Percentiles rank a stretch among this genome's conserved stretches.
Conservation (phyloP, 1,284 basidiomycete genomes). For the Inonotus hispidus region DNA sequence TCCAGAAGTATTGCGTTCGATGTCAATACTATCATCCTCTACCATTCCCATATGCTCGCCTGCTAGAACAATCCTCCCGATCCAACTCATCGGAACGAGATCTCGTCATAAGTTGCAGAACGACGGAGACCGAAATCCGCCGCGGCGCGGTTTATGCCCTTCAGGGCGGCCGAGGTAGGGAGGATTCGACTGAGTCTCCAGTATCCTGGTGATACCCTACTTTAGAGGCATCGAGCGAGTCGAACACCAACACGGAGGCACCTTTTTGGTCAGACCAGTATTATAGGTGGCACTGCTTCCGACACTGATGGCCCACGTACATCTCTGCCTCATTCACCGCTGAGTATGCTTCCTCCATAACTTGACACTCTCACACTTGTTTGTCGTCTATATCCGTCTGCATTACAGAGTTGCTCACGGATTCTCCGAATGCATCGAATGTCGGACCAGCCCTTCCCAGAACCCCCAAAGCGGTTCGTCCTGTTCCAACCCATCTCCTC, state of each 20-base stretch:
- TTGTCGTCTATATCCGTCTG: not conserved
- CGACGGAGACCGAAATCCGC: not conserved
- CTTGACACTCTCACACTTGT: not conserved
- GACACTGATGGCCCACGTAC: not conserved
- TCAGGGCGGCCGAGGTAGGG: not conserved
- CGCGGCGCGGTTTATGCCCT: not conserved
- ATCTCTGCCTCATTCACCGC: not conserved
- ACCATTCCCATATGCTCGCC: slow-evolving; percentile 1
- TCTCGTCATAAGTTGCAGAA: too few relatives aligned
- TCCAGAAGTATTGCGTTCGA: too few relatives aligned
- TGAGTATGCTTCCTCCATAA: not conserved
- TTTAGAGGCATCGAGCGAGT: too few relatives aligned
- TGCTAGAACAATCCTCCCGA: not conserved
- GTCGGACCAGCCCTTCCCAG: too few relatives aligned
- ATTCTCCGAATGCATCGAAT: not conserved
- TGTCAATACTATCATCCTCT: slow-evolving; percentile 12
- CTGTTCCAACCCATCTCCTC: not conserved
- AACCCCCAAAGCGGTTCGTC: not conserved
- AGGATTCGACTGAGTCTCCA: not conserved
- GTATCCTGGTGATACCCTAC: too few relatives aligned
- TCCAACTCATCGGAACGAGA: slow-evolving; percentile 3
- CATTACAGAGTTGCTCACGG: not conserved
- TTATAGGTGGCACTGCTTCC: not conserved
- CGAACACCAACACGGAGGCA: too few relatives aligned
- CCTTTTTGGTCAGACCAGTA: slow-evolving; percentile 22